Percentiles rank a stretch among this genome's conserved stretches.
Conservation (phyloP, 352 stramenopile genomes). For the Phytopythium cucurbitacearum region DNA sequence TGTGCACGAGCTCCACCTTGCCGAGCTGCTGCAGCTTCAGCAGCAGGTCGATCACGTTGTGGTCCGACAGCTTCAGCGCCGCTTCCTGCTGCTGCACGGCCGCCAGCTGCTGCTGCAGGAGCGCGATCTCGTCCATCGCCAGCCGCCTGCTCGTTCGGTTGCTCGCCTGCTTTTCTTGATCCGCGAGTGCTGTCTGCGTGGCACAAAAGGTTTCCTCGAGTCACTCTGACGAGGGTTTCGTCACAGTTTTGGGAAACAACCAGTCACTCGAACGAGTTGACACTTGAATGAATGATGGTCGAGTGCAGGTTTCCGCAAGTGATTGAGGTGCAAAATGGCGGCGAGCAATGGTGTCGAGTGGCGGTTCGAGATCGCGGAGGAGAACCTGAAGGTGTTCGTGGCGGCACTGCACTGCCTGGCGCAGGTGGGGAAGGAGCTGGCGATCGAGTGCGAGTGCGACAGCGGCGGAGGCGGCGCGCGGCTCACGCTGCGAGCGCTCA, state of each 20-base stretch:
- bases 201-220: background rate
- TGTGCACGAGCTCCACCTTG: constrained; percentile 79
- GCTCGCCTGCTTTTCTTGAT: background rate
- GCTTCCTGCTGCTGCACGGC: constrained; percentile 75
- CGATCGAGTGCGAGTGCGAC: constrained; percentile 58
- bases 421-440: constrained; percentile 78
- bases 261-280: too few relatives aligned
- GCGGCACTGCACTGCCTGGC: constrained; percentile 73
- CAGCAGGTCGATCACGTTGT: constrained; percentile 80
- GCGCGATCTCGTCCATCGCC: constrained; percentile 79
- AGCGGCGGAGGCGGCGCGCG: constrained; percentile 8
- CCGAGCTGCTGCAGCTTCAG: constrained; percentile 68
- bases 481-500: constrained; percentile 69
- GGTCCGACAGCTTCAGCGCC: constrained; percentile 76
- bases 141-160: background rate
- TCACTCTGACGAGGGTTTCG: background rate
- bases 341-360: background rate
- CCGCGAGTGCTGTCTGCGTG: background rate
- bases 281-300: too few relatives aligned
- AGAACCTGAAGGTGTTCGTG: constrained; percentile 76
- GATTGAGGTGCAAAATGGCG: too few relatives aligned
- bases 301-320: too few relatives aligned
- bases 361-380: constrained; percentile 64
- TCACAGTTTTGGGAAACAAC: too few relatives aligned
- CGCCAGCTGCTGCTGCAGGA: constrained; percentile 75